A percentile compares a stretch with the other conserved stretches of the same genome.
phyloP scores from a whole-genome alignment of 495 filamentous ascomycete genomes.

The Pseudoneurospora amorphoporcata region DNA sequence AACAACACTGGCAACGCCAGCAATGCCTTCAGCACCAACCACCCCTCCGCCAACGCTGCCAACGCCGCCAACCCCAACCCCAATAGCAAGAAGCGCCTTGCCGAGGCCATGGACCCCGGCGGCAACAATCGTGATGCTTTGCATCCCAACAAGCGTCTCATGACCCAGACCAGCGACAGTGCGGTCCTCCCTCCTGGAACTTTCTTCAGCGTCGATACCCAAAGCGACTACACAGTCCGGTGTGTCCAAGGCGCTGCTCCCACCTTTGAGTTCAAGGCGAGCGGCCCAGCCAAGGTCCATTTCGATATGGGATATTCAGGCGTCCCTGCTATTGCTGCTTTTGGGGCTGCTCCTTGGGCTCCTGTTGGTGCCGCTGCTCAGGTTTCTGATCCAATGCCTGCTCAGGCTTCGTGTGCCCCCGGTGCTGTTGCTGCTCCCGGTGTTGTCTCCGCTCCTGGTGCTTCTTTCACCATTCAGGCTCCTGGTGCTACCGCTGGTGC shows the following conservation, averaged over 20 bases:
- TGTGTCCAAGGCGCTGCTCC: neutral
- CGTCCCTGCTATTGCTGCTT: too few relatives aligned
- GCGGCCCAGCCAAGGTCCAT: neutral
- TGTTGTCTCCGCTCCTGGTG: neutral
- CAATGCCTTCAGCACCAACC: too few relatives aligned
- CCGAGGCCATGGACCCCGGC: neutral
- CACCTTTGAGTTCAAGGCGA: neutral
- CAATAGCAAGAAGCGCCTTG: neutral
- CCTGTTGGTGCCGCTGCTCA: neutral
- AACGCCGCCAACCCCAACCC: neutral
- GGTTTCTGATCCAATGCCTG: neutral
- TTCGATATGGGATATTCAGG: too few relatives aligned
- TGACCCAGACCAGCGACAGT: neutral
- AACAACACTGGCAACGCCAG: neutral
- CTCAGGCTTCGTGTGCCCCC: neutral
- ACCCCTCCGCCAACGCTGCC: neutral
- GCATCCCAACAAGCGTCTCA: neutral
- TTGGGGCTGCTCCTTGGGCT: neutral
- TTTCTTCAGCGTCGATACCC: neutral
- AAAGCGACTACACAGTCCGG: neutral
- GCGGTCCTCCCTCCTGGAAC: neutral
- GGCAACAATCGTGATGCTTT: neutral
- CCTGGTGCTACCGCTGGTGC: neutral
- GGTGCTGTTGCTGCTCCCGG: neutral
- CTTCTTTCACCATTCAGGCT: neutral